Base-by-base conservation (phyloP, 2,329 filamentous ascomycete genomes). In the Fusarium sp. region DNA sequence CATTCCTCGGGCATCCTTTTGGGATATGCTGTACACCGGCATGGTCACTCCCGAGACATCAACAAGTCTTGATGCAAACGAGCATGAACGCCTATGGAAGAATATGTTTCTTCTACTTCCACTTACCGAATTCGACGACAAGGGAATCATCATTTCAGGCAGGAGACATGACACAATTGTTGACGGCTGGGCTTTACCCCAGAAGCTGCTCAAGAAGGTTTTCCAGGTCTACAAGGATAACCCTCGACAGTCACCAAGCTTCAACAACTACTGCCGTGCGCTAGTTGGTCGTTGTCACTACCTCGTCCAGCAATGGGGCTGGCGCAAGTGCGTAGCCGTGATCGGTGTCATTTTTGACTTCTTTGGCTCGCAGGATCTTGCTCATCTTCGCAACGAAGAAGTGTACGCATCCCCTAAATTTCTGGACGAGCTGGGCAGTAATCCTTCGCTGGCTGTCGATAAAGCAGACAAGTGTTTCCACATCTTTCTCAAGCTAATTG, bases 291-390 rank as follows among this genome's bases (percentile, higher is more conserved):
- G 88, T 28, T 90, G 88, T 60, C 83, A 89, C 68, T 84, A 84
- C 69, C 79, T 90, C 9, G 83, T 89, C 42, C 78, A 83, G 54
- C 83, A 87, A 72, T 91, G 88, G 88, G 85, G 85, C 5, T 90
- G 88, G 88, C 78, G 78, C 34, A 84, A 79, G 58, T 85, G 83
- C 65, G 83, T 82, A 42, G 76, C 80, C 10, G 79, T 89, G 12
- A 77, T 89, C 29, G 85, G 87, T 2, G 78, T 82, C 2, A 82
- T 90, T 3, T 90, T 90, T 61, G 87, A 90, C 72, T 90, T 89
- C 69, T 90, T 90, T 65, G 87, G 86, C 9, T 82, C 83, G 2
- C 85, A 87, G 61, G 81, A 84, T 41, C 79, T 90, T 10, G 81
- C 82, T 3, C 85, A 90, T 71, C 71, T 91, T 38, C 83, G 85